phyloP scores from a whole-genome alignment of 2,329 filamentous ascomycete species.

The Ceratocystis alfenasii region DNA sequence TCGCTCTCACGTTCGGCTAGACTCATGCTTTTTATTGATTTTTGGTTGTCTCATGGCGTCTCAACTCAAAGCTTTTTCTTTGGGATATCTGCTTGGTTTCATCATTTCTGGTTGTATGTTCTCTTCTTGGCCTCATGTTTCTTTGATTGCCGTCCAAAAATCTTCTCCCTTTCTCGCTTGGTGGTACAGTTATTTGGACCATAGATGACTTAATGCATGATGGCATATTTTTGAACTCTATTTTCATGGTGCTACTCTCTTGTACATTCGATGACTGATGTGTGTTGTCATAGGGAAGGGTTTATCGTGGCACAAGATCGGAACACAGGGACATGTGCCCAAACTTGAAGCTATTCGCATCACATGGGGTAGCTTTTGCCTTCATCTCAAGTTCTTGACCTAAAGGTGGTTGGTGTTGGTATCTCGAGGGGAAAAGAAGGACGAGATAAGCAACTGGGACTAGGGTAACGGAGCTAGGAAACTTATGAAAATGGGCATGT shows the following conservation, averaged over 20 bases:
- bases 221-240: not conserved
- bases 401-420: no score
- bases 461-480: no score
- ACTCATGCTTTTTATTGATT: not conserved
- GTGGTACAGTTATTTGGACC: slow-evolving; percentile 7
- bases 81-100: not conserved
- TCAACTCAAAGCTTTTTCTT: not conserved
- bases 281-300: no score
- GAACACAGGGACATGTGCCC: no score
- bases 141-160: not conserved
- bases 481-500: no score
- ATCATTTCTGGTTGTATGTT: not conserved
- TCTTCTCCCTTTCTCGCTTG: not conserved
- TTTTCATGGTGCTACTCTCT: not conserved
- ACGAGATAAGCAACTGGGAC: no score
- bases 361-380: no score
- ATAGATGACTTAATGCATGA: slow-evolving; percentile 12
- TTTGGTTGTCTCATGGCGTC: not conserved
- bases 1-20: not conserved
- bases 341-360: no score
- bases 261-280: not conserved
- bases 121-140: slow-evolving; percentile 4
- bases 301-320: not conserved
- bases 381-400: no score
- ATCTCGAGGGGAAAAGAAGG: no score